Evolutionary conservation across 768 basidiomycete species (phyloP).

Genomic region (Amanita polypyramis): DNA sequence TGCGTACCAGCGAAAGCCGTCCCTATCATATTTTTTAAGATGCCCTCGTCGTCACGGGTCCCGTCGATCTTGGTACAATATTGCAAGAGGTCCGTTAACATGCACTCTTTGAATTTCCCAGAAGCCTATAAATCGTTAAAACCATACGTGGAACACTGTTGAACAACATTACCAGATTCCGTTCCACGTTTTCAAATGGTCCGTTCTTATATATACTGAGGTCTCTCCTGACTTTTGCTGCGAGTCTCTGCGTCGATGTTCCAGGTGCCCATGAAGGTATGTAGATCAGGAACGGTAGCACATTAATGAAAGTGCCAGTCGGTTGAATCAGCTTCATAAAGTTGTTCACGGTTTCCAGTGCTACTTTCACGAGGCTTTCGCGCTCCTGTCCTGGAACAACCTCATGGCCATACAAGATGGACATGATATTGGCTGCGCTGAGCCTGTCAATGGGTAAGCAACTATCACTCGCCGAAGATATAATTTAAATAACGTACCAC

Average conservation of each 20-base stretch:
- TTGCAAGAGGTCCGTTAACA: background rate
- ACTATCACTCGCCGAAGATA: background rate
- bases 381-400: background rate
- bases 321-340: background rate
- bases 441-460: background rate
- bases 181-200: background rate
- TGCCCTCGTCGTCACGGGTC: background rate
- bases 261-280: constrained; percentile 10
- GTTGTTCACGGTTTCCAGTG: background rate
- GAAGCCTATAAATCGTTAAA: background rate
- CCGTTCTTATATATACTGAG: background rate
- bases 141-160: background rate
- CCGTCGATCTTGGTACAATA: background rate
- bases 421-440: background rate
- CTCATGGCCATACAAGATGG: background rate
- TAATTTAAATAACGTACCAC: background rate
- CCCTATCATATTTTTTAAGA: background rate
- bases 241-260: constrained; percentile 5
- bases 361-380: background rate
- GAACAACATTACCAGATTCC: background rate
- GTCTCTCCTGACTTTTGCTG: background rate
- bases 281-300: background rate
- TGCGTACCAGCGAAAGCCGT: background rate
- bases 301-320: constrained; percentile 3
- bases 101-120: background rate